These are phyloP conservation scores for Lagenidium sp. DNA, from an alignment of 352 stramenopile genomes.

Conservation along the genomic window DNA sequence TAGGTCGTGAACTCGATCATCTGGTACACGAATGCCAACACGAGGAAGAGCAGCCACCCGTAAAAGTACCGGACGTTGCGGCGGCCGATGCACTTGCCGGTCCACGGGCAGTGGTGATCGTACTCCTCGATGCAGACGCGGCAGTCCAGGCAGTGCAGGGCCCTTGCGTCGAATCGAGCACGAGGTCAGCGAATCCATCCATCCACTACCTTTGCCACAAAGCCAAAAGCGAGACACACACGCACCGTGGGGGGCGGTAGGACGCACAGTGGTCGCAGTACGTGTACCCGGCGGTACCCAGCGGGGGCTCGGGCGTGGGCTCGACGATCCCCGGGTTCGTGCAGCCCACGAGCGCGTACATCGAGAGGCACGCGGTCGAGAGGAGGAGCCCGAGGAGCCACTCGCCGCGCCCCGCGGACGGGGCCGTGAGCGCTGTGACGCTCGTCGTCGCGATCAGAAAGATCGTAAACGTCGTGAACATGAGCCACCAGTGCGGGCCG, in stretches of 20 bases:
- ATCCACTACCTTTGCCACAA: neutral
- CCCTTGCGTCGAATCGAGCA: slow-evolving; percentile 19
- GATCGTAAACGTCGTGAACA: slow-evolving; percentile 47
- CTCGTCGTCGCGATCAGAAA: slow-evolving; percentile 28
- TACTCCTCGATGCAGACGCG: slow-evolving; percentile 83
- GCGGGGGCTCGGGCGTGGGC: slow-evolving; percentile 21
- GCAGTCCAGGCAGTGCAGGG: slow-evolving; percentile 83
- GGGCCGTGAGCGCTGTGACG: slow-evolving; percentile 42
- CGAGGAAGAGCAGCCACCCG: slow-evolving; percentile 76
- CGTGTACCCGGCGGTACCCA: slow-evolving; percentile 60
- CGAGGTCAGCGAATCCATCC: neutral
- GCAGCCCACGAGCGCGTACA: slow-evolving; percentile 70
- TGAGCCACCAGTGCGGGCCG: slow-evolving; percentile 73
- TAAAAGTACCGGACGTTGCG: slow-evolving; percentile 79
- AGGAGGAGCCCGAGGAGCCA: slow-evolving; percentile 40
- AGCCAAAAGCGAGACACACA: slow-evolving; percentile 3
- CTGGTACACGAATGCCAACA: slow-evolving; percentile 83
- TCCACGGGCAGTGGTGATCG: slow-evolving; percentile 91
- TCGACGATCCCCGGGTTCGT: slow-evolving; percentile 62
- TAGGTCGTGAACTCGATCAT: slow-evolving; percentile 86
- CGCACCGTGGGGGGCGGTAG: slow-evolving; percentile 59
- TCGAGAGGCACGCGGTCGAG: slow-evolving; percentile 36
- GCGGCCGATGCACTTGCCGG: slow-evolving; percentile 85
- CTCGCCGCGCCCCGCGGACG: slow-evolving; percentile 31
- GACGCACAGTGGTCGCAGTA: slow-evolving; percentile 77